A percentile compares a stretch with the other conserved stretches of the same genome.
Evolutionary conservation across 1,284 basidiomycete species (phyloP).

Genomic region (Erythrobasidium hasegawianum): DNA sequence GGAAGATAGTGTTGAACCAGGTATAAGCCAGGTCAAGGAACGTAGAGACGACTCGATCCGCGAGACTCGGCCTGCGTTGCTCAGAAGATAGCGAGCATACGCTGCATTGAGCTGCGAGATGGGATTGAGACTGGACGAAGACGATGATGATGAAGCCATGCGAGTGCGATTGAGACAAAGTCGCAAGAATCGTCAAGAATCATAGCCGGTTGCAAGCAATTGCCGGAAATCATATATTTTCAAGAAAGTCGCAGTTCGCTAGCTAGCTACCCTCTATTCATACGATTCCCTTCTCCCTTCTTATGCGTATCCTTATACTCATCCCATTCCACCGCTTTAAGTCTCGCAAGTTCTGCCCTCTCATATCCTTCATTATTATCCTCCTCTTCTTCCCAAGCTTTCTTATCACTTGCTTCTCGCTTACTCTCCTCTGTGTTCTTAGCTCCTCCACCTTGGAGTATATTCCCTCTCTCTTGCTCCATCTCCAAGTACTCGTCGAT

Average conservation of each 20-base stretch:
- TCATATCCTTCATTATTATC: constrained; percentile 39
- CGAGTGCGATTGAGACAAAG: too few species aligned
- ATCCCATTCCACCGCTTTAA: constrained; percentile 42
- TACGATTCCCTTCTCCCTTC: constrained; percentile 45
- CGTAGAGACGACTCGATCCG: constrained; percentile 44
- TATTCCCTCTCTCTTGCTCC: constrained; percentile 55
- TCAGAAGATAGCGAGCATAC: constrained; percentile 36
- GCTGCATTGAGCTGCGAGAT: constrained; percentile 19
- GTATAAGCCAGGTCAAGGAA: constrained; percentile 46
- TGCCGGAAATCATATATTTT: background rate
- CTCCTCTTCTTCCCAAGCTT: constrained; percentile 40
- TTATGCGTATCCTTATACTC: constrained; percentile 43
- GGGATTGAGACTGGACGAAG: background rate
- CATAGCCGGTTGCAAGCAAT: too few species aligned
- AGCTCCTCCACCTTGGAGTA: constrained; percentile 44
- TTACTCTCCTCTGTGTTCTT: constrained; percentile 39
- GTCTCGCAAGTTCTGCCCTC: constrained; percentile 35
- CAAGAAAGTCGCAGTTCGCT: too few species aligned
- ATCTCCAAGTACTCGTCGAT: constrained; percentile 92
- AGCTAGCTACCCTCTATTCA: constrained; percentile 32
- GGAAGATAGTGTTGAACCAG: constrained; percentile 39
- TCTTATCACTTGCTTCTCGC: constrained; percentile 38
- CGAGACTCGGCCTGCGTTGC: constrained; percentile 43
- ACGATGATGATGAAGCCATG: background rate
- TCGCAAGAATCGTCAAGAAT: too few species aligned